Conservation (phyloP, 371 early-diverging fungal genomes). For the Haplosporangium sp. region DNA sequence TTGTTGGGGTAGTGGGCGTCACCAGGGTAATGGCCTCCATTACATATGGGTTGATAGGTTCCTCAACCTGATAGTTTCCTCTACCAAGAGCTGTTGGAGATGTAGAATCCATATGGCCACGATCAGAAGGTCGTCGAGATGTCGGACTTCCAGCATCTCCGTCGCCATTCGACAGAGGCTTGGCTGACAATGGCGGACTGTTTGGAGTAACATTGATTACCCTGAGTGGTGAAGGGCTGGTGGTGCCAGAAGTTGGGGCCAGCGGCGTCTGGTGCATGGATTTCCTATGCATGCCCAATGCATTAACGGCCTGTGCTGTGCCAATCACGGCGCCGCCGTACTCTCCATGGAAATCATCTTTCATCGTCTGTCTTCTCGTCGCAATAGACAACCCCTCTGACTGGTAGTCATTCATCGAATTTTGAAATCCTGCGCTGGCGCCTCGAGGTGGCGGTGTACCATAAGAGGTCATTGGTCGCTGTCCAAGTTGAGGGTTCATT, state of each 20-base stretch:
- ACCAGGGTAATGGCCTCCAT: slow-evolving; percentile 38
- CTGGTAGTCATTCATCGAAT: slow-evolving; percentile 24
- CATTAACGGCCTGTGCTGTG: slow-evolving; percentile 11
- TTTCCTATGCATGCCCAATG: slow-evolving; percentile 21
- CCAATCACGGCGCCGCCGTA: slow-evolving; percentile 48
- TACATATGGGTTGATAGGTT: slow-evolving; percentile 41
- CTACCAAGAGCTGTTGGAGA: slow-evolving; percentile 4
- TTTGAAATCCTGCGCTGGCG: slow-evolving; percentile 30
- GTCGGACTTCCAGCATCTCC: slow-evolving; percentile 2
- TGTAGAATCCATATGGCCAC: slow-evolving; percentile 14
- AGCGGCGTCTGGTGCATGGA: slow-evolving; percentile 25
- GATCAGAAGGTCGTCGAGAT: slow-evolving; percentile 6
- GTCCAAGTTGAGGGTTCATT: slow-evolving; percentile 41
- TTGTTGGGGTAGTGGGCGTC: slow-evolving; percentile 8
- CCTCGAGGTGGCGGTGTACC: slow-evolving; percentile 48
- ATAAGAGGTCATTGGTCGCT: slow-evolving; percentile 33
- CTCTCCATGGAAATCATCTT: slow-evolving; percentile 47
- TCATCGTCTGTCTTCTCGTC: slow-evolving; percentile 41
- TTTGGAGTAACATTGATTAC: slow-evolving; percentile 46
- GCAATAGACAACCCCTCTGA: slow-evolving; percentile 38
- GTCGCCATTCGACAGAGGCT: background rate
- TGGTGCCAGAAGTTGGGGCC: slow-evolving; percentile 13
- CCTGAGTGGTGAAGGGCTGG: slow-evolving; percentile 32
- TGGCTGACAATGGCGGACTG: slow-evolving; percentile 26
- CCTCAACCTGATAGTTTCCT: background rate